Conservation (phyloP, 148 eudicot genomes). For the Rhododendron williamsianum region DNA sequence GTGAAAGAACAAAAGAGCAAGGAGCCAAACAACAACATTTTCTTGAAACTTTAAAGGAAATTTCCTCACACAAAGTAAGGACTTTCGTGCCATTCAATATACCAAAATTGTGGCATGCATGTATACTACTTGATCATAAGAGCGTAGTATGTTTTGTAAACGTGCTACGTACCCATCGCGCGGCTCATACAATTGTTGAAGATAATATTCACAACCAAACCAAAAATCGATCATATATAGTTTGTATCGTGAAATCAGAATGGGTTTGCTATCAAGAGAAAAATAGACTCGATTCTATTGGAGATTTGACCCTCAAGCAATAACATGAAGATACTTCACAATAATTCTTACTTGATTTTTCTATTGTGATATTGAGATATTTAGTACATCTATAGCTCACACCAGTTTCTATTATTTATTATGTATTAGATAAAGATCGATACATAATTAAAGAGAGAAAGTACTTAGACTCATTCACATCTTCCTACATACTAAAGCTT, state of each 20-base stretch:
- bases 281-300: neutral
- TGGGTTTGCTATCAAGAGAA: no score
- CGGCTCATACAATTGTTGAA: neutral
- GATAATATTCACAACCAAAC: neutral
- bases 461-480: neutral
- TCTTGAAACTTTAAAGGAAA: neutral
- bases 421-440: no score
- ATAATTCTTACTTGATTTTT: no score
- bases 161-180: neutral
- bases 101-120: neutral
- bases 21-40: neutral
- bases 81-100: neutral
- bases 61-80: neutral
- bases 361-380: no score
- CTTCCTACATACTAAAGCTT: neutral
- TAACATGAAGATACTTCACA: no score
- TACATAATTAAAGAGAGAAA: neutral
- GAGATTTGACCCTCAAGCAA: no score
- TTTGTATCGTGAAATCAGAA: neutral
- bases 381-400: no score
- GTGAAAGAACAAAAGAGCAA: neutral
- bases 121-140: neutral
- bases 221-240: neutral
- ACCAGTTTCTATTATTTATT: no score
- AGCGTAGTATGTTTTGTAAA: neutral